Conservation (phyloP, 306 rosid genomes). For the Vigna reflexopilosa region DNA sequence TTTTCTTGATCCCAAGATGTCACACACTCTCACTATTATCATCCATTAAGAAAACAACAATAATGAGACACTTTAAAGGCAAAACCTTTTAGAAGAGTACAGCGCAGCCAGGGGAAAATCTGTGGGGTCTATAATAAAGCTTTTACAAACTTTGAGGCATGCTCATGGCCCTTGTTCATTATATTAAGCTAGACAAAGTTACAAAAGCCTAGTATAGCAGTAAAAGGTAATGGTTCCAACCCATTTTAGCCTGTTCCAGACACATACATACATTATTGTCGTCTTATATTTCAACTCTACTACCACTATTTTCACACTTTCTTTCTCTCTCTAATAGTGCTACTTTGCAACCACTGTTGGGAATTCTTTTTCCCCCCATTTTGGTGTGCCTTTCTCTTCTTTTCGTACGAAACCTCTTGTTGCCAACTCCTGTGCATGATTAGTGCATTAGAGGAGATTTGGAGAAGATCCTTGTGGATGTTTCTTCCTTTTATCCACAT, state of each 20-base stretch:
- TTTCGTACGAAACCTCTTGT: constrained; percentile 52
- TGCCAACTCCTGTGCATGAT: constrained; percentile 55
- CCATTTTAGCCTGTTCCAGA: constrained; percentile 60
- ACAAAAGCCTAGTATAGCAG: constrained; percentile 39
- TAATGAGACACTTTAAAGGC: background rate
- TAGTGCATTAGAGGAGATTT: constrained; percentile 48
- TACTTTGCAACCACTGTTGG: constrained; percentile 39
- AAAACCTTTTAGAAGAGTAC: constrained; percentile 29
- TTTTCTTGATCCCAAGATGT: constrained; percentile 48
- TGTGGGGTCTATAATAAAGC: constrained; percentile 52
- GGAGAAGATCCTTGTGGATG: constrained; percentile 51
- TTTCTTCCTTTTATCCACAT: constrained; percentile 41
- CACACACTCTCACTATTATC: constrained; percentile 33
- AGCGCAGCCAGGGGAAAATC: constrained; percentile 46
- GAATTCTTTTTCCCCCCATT: constrained; percentile 25
- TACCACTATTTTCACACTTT: constrained; percentile 10
- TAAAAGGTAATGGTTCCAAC: constrained; percentile 44
- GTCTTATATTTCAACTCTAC: constrained; percentile 46
- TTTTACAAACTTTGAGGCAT: constrained; percentile 63
- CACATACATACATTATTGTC: constrained; percentile 58
- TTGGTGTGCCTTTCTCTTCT: constrained; percentile 63
- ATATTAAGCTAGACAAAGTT: constrained; percentile 47
- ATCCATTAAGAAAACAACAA: background rate
- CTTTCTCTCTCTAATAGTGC: constrained; percentile 17
- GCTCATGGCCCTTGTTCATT: constrained; percentile 29